phyloP scores from a whole-genome alignment of 2,329 filamentous ascomycete genomes.

The Metarhizium guizhouense region DNA sequence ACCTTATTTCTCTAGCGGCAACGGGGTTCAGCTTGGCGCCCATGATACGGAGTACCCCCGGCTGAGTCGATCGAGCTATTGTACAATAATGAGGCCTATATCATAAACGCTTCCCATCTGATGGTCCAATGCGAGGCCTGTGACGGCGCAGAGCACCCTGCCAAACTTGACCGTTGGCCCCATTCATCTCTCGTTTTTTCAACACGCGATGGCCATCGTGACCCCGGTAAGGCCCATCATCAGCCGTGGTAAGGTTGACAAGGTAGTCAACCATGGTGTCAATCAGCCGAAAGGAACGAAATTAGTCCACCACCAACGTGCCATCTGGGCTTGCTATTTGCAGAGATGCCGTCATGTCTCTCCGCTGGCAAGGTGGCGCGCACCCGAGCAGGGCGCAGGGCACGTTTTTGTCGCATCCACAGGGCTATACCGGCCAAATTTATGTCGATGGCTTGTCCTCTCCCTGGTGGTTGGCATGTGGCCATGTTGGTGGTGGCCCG shows the following conservation, averaged over 20 bases:
- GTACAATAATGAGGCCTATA: not conserved
- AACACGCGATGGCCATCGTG: not conserved
- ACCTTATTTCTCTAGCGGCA: slow-evolving; percentile 1
- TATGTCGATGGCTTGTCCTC: not conserved
- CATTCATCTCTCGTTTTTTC: not conserved
- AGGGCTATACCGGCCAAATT: not conserved
- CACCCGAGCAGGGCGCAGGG: not conserved
- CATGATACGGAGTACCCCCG: not conserved
- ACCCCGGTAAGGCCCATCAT: not conserved
- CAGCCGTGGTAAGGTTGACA: not conserved
- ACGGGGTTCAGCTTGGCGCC: slow-evolving; percentile 2
- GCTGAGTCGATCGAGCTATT: not conserved
- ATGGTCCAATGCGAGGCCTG: not conserved
- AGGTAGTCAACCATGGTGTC: not conserved
- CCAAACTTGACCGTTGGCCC: not conserved
- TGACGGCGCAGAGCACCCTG: not conserved
- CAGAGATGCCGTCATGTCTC: not conserved
- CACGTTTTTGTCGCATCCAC: not conserved
- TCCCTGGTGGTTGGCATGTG: not conserved
- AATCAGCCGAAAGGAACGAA: not conserved
- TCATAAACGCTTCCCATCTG: not conserved
- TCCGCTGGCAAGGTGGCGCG: not conserved
- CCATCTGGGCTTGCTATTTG: not conserved
- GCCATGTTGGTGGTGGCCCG: not conserved
- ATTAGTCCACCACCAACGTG: not conserved